Evolutionary conservation across 805 yeast species (phyloP), one percentile per base, ranked within the genome.

Genomic region (Cyberlindnera xishuangbannaensis): DNA sequence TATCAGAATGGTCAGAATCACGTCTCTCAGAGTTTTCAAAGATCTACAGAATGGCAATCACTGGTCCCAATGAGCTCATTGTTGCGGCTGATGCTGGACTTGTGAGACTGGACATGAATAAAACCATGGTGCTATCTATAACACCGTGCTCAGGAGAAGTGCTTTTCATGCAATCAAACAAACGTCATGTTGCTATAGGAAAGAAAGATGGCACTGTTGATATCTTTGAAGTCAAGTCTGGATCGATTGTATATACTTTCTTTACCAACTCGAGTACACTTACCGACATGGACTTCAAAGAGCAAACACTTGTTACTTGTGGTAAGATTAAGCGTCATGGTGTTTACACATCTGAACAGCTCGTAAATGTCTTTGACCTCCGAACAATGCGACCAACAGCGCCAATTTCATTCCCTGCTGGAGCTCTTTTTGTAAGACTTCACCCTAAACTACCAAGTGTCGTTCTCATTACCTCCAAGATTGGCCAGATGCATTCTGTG

Each of bases 361-460:
- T 90, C 41, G 87, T 90, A 15, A 79, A 79, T 44, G 76, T 86
- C 15, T 86, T 76, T 55, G 97, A 92, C 55, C 55, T 85, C 19
- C 69, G 94, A 41, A 71, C 76, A 37, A 65, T 83, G 73, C 70
- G 73, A 33, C 70, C 87, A 2, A 58, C 79, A 35, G 65, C 94
- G 0, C 96, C 97, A 4, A 67, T 90, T 7, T 76, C 96, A 4
- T 86, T 87, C 50, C 87, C 92, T 1, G 80, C 87, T 0, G 97
- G 97, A 10, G 96, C 97, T 1, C 69, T 83, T 8, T 83, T 72
- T 52, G 92, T 82, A 2, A 69, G 83, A 30, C 67, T 90, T 41
- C 97, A 90, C 59, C 97, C 97, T 6, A 81, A 83, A 40, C 53
- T 87, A 31, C 83, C 95, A 6, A 82, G 83, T 24, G 76, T 82